These are phyloP conservation scores for Thelonectria rubi DNA, from an alignment of 2,329 filamentous ascomycete species.

Conservation along the genomic window DNA sequence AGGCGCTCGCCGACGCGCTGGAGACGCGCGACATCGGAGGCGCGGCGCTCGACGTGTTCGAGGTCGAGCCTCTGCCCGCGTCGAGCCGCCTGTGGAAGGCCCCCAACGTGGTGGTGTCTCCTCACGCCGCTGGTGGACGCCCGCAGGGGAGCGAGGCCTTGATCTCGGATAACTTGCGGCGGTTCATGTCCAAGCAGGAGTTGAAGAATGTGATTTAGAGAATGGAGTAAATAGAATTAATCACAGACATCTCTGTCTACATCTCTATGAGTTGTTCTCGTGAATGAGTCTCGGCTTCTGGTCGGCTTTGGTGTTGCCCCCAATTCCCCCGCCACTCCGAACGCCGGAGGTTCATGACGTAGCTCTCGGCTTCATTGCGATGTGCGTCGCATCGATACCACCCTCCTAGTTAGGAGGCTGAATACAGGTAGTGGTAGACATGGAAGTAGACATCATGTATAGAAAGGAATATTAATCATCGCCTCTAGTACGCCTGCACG, in stretches of 20 bases:
- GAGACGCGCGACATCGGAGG: constrained; percentile 55
- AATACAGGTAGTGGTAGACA: background rate
- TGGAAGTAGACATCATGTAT: background rate
- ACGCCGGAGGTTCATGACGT: background rate
- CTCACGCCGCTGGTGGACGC: constrained; percentile 67
- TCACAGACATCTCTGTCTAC: background rate
- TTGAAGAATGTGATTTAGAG: constrained; percentile 61
- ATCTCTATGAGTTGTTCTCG: background rate
- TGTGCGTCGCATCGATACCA: constrained; percentile 9
- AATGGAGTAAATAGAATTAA: constrained; percentile 17
- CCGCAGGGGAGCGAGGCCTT: constrained; percentile 68
- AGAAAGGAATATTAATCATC: background rate
- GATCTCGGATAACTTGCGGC: constrained; percentile 68
- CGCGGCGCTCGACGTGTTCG: constrained; percentile 60
- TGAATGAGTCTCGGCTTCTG: background rate
- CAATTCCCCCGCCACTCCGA: background rate
- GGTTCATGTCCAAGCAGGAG: constrained; percentile 66
- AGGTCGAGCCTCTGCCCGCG: constrained; percentile 55
- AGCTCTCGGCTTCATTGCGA: too few species aligned
- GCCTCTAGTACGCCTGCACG: background rate
- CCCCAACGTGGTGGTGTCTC: constrained; percentile 62
- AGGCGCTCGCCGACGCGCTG: constrained; percentile 57
- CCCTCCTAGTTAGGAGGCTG: background rate
- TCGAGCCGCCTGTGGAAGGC: constrained; percentile 59
- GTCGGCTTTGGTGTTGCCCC: background rate